Percentiles rank a stretch among this genome's conserved stretches.
Evolutionary conservation across 805 yeast genomes (phyloP).

Genomic region (Ogataea wickerhamii): DNA sequence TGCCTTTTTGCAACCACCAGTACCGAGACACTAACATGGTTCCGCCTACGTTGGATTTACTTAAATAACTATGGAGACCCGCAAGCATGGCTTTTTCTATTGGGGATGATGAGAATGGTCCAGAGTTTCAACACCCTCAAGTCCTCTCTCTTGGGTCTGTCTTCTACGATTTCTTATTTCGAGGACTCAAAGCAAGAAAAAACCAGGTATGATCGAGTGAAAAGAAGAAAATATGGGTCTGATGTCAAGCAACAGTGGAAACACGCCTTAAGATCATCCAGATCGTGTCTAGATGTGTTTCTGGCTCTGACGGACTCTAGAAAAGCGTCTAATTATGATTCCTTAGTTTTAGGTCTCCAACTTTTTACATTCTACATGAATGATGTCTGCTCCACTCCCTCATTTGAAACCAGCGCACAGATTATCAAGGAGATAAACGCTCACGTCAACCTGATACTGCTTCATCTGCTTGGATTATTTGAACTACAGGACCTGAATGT

Average conservation of each 20-base stretch:
- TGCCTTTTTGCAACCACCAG: neutral
- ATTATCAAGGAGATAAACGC: neutral
- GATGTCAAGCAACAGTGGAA: neutral
- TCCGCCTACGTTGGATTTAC: slow-evolving; percentile 17
- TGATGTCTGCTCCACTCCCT: neutral
- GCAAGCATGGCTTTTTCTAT: slow-evolving; percentile 40
- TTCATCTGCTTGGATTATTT: slow-evolving; percentile 16
- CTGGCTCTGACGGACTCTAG: slow-evolving; percentile 13
- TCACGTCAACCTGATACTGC: slow-evolving; percentile 6
- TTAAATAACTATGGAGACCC: slow-evolving; percentile 7
- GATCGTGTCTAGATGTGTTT: slow-evolving; percentile 30
- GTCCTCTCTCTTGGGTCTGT: neutral
- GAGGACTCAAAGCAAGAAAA: neutral
- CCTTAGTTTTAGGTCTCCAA: slow-evolving; percentile 28
- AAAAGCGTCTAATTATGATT: slow-evolving; percentile 11
- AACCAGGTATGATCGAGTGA: neutral
- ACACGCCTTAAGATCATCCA: slow-evolving; percentile 2
- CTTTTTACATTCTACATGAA: slow-evolving; percentile 26
- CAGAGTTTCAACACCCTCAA: slow-evolving; percentile 31
- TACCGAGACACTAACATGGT: slow-evolving; percentile 20
- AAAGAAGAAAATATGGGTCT: slow-evolving; percentile 4
- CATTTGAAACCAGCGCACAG: neutral
- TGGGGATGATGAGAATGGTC: slow-evolving; percentile 35
- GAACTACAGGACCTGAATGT: slow-evolving; percentile 16
- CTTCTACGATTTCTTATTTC: slow-evolving; percentile 1